Conservation (phyloP, 495 filamentous ascomycete species). For the Chaetomium tenue region DNA sequence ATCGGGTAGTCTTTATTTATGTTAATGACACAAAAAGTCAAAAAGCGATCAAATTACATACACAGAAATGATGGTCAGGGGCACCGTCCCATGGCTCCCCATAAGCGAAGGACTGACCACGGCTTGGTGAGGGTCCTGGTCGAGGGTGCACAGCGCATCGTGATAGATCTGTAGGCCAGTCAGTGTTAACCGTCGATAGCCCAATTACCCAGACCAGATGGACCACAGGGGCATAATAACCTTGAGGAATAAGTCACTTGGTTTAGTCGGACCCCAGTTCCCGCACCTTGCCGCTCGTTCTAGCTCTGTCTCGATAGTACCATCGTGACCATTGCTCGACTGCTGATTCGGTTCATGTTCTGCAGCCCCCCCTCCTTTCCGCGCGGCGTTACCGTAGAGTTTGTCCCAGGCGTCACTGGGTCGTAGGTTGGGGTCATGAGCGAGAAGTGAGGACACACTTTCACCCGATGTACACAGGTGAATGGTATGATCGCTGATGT, state of each 20-base stretch:
- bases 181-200: neutral
- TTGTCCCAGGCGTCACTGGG: constrained; percentile 56
- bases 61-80: constrained; percentile 66
- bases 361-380: constrained; percentile 9
- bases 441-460: constrained; percentile 58
- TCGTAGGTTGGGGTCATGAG: constrained; percentile 49
- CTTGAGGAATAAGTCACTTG: constrained; percentile 65
- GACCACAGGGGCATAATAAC: constrained; percentile 38
- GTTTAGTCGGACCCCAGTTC: constrained; percentile 62
- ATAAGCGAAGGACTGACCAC: constrained; percentile 70
- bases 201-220: neutral
- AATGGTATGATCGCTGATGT: constrained; percentile 29
- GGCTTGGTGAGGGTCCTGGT: constrained; percentile 53
- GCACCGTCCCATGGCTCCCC: constrained; percentile 63
- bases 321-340: neutral
- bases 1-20: constrained; percentile 54
- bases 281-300: constrained; percentile 58
- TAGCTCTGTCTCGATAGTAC: constrained; percentile 42
- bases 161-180: constrained; percentile 55
- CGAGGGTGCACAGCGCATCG: constrained; percentile 61
- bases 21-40: constrained; percentile 5
- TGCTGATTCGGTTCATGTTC: neutral
- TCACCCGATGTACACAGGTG: constrained; percentile 50
- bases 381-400: constrained; percentile 47
- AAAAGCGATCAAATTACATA: constrained; percentile 29